A percentile compares a stretch with the other conserved stretches of the same genome.
Evolutionary conservation across 2,329 filamentous ascomycete genomes (phyloP).

Genomic region (Nemania bipapillata): DNA sequence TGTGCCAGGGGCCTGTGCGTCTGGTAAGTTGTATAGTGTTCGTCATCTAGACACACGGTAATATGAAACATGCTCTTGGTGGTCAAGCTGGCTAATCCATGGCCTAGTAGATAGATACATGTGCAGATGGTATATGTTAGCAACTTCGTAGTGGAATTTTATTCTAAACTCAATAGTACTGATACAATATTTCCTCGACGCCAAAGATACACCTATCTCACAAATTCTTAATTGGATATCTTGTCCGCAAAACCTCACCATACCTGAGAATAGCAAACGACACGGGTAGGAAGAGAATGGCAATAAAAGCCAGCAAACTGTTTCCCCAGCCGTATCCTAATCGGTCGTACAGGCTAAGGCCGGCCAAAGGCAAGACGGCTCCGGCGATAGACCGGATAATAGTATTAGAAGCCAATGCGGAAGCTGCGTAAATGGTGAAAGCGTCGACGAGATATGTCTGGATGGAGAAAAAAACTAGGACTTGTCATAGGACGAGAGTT

Average conservation of each 20-base stretch:
- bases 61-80: not conserved
- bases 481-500: too few relatives aligned
- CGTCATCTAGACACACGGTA: not conserved
- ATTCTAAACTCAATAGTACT: not conserved
- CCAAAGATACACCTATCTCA: slow-evolving; percentile 2
- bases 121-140: not conserved
- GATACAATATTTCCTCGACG: not conserved
- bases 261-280: slow-evolving; percentile 38
- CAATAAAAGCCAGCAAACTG: slow-evolving; percentile 64
- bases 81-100: not conserved
- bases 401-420: slow-evolving; percentile 67
- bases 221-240: slow-evolving; percentile 38
- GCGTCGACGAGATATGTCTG: slow-evolving; percentile 65
- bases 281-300: slow-evolving; percentile 43
- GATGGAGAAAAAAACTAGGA: slow-evolving; percentile 44
- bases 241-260: slow-evolving; percentile 38
- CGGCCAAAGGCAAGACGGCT: slow-evolving; percentile 65
- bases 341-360: slow-evolving; percentile 61
- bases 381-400: slow-evolving; percentile 63
- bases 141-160: not conserved
- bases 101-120: too few relatives aligned
- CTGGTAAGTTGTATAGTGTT: too few relatives aligned
- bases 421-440: slow-evolving; percentile 65
- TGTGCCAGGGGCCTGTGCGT: too few relatives aligned
- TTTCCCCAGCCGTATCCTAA: slow-evolving; percentile 70